Evolutionary conservation across 148 eudicot genomes (phyloP).

Genomic region (Bassia scoparia): DNA sequence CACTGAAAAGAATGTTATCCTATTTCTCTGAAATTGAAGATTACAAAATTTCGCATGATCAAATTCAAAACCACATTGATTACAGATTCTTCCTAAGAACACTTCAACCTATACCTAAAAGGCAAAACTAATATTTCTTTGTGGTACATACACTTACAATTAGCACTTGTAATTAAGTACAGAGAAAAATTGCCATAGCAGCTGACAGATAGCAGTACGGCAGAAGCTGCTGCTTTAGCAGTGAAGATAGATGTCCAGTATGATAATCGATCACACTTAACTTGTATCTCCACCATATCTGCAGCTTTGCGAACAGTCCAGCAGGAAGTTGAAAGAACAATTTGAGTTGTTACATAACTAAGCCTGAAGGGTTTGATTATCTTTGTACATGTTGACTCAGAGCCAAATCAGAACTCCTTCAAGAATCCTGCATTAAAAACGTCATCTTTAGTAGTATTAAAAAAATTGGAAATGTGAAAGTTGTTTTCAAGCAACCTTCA

Average conservation of each 20-base stretch:
- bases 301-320: constrained; percentile 1
- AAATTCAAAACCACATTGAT: background rate
- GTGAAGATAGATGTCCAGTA: background rate
- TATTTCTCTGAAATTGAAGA: background rate
- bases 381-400: constrained; percentile 15
- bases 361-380: background rate
- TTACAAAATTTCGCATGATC: background rate
- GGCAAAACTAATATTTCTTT: background rate
- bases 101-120: background rate
- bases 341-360: background rate
- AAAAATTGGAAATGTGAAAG: background rate
- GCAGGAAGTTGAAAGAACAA: constrained; percentile 8
- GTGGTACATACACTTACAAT: constrained; percentile 10
- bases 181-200: constrained; percentile 19
- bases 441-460: background rate
- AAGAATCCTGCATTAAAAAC: constrained; percentile 6
- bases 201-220: background rate
- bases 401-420: constrained; percentile 2
- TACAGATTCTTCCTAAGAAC: constrained; percentile 6
- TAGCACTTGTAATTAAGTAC: background rate
- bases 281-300: constrained; percentile 4
- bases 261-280: background rate
- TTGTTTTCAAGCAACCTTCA: background rate
- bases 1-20: background rate
- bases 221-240: background rate